Conservation (phyloP, 352 stramenopile species). For the Thalassiosira gravida region DNA sequence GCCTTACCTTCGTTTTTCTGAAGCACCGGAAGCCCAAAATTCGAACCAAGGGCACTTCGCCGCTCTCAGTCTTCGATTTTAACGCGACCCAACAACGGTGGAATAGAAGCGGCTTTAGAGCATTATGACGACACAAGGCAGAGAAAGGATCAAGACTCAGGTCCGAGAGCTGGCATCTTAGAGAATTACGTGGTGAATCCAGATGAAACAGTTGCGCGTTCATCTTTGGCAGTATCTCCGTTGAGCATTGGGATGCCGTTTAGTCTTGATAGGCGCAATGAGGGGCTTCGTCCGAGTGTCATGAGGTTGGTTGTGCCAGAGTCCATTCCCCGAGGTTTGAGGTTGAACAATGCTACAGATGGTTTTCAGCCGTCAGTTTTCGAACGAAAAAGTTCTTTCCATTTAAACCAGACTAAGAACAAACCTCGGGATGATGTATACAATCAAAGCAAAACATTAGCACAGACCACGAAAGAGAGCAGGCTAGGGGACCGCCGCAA, state of each 20-base stretch:
- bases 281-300: conserved; percentile 34
- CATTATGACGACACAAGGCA: conserved; percentile 40
- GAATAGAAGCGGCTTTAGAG: conserved; percentile 55
- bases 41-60: conserved; percentile 18
- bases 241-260: conserved; percentile 41
- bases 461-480: conserved; percentile 24
- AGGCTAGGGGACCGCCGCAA: conserved; percentile 33
- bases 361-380: conserved; percentile 30
- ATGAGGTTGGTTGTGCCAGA: conserved; percentile 40
- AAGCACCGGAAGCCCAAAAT: conserved; percentile 21
- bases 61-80: conserved; percentile 23
- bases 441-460: conserved; percentile 16
- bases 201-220: conserved; percentile 18
- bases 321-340: conserved; percentile 24
- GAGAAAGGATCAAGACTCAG: conserved; percentile 6
- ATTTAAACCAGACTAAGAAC: conserved; percentile 11
- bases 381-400: conserved; percentile 33
- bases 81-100: conserved; percentile 5
- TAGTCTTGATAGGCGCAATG: conserved; percentile 50
- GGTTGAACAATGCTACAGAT: conserved; percentile 23
- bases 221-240: conserved; percentile 40
- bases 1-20: neutral
- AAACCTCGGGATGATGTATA: too few relatives aligned
- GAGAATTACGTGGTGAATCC: conserved; percentile 26
- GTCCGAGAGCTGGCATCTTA: conserved; percentile 16